Evolutionary conservation across 2,329 filamentous ascomycete genomes (phyloP).

Genomic region (Penicillium sp.): DNA sequence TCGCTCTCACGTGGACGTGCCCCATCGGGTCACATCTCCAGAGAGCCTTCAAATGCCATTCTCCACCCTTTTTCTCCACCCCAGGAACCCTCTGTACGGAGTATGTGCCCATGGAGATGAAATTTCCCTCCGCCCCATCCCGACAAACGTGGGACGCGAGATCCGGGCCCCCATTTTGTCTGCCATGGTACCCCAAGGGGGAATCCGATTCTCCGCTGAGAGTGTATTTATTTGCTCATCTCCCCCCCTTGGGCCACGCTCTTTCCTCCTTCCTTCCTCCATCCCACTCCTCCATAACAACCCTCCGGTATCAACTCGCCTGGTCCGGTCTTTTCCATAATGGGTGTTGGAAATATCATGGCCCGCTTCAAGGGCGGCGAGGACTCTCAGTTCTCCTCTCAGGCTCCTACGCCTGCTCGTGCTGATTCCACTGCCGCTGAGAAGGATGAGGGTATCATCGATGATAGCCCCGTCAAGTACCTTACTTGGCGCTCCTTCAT

Average conservation of each 20-base stretch:
- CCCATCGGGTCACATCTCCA: constrained; percentile 11
- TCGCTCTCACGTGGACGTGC: constrained; percentile 25
- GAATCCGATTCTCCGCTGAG: constrained; percentile 14
- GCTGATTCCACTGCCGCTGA: constrained; percentile 35
- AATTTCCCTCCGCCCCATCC: constrained; percentile 28
- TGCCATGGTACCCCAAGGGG: constrained; percentile 32
- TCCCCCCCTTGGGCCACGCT: constrained; percentile 13
- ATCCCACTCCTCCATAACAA: background rate
- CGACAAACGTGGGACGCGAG: constrained; percentile 30
- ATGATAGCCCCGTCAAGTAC: constrained; percentile 49
- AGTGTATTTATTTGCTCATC: constrained; percentile 29
- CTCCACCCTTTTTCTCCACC: constrained; percentile 32
- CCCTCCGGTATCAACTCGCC: constrained; percentile 2
- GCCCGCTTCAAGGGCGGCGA: constrained; percentile 32
- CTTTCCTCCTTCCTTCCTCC: constrained; percentile 13
- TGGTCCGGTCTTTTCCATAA: constrained; percentile 19
- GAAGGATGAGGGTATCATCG: constrained; percentile 38
- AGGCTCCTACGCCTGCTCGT: constrained; percentile 38
- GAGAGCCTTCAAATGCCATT: constrained; percentile 12
- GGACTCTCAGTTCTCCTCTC: constrained; percentile 37
- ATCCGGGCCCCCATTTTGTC: constrained; percentile 37
- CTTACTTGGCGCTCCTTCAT: constrained; percentile 49
- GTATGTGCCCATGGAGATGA: constrained; percentile 30
- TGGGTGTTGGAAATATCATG: constrained; percentile 37
- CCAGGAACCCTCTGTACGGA: constrained; percentile 26